Conservation (phyloP, 805 yeast species). For the Jamesozyma hellenica region DNA sequence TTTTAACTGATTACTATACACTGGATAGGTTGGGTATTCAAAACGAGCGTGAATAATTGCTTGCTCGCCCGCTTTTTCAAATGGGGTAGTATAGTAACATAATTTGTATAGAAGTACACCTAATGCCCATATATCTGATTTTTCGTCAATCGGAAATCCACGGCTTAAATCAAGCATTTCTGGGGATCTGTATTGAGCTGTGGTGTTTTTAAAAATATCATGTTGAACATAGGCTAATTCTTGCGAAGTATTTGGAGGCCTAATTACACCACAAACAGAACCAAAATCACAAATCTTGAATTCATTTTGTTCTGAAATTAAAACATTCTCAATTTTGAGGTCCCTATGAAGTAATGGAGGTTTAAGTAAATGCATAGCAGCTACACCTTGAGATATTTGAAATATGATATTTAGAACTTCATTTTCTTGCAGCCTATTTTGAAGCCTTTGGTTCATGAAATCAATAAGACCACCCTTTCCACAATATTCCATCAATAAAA, state of each 20-base stretch:
- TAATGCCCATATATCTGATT: conserved; percentile 78
- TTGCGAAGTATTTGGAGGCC: conserved; percentile 52
- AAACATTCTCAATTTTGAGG: conserved; percentile 72
- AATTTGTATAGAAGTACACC: conserved; percentile 70
- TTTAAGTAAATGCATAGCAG: conserved; percentile 61
- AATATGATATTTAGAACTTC: conserved; percentile 62
- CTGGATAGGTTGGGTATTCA: conserved; percentile 45
- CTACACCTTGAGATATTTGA: conserved; percentile 63
- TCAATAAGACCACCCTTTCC: conserved; percentile 66
- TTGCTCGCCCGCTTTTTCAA: conserved; percentile 54
- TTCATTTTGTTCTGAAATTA: conserved; percentile 46
- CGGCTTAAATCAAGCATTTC: conserved; percentile 70
- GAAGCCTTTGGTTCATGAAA: conserved; percentile 65
- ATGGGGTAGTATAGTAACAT: conserved; percentile 77
- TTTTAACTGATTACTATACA: conserved; percentile 51
- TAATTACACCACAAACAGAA: conserved; percentile 55
- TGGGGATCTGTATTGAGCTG: conserved; percentile 78
- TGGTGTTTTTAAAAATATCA: conserved; percentile 68
- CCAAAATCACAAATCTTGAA: conserved; percentile 79
- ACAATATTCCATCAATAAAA: conserved; percentile 72
- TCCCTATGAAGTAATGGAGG: conserved; percentile 74
- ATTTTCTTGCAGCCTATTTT: conserved; percentile 52
- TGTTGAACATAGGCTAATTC: conserved; percentile 52
- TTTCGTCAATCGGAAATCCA: conserved; percentile 67
- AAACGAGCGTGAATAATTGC: conserved; percentile 51